Evolutionary conservation across 1,139 yeast genomes (phyloP), one percentile per base, ranked within the genome.

Genomic region (Tardiomyces blankii): DNA sequence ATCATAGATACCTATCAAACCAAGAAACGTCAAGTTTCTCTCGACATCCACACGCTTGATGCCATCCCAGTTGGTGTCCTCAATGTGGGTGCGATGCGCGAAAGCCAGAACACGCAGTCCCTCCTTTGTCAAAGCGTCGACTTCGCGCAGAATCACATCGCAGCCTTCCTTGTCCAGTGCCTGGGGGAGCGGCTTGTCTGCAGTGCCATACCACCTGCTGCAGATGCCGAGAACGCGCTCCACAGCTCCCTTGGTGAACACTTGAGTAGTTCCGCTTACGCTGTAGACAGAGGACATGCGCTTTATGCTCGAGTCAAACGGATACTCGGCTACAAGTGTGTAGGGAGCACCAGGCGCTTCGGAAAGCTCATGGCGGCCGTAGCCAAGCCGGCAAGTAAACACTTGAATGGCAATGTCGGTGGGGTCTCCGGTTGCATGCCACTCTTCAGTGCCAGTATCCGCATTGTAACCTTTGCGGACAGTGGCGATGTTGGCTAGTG

Each of bases 51-150:
- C 77, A 53, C 93, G 71, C 33, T 71, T 67, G 25, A 57, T 53
- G 23, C 18, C 16, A 19, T 38, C 14, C 39, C 45, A 47, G 41
- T 44, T 43, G 13, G 18, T 16, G 6, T 25, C 30, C 18, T 14
- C 21, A 5, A 7, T 21, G 16, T 39, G 40, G 18, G 18, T 14
- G 48, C 43, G 53, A 47, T 13, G 49, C 40, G 14, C 98, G 3
- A 98, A 98, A 0, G 98, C 99, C 53, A 91, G 72, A 16, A 83
- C 91, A 54, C 93, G 72, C 46, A 84, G 72, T 11, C 94, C 94
- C 56, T 80, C 77, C 8, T 75, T 63, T 3, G 91, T 81, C 51
- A 84, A 66, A 1, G 75, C 70, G 45, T 74, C 94, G 66, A 88
- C 96, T 73, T 88, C 86, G 79, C 85, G 86, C 77, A 85, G 93